Base-by-base conservation (phyloP, 1,284 basidiomycete species). In the Moesziomyces sp. region DNA sequence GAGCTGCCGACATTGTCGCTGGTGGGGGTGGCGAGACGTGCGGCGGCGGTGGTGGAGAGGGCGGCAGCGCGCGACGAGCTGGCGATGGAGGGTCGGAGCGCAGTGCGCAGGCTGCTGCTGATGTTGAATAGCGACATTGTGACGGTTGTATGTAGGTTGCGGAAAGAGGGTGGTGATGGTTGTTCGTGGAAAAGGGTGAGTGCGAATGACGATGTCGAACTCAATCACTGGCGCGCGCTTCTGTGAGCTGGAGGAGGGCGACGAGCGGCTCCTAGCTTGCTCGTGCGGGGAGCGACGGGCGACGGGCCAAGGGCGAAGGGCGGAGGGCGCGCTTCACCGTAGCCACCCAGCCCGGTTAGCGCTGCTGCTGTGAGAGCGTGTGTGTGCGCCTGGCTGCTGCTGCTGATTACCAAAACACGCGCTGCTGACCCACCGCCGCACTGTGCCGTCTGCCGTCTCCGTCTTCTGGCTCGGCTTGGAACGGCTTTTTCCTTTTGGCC, bases 21-120 rank as follows among this genome's bases (percentile, higher is more conserved):
- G 44, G 78, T 77, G 28, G 81, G 81, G 26, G 80, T 79, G 65
- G 81, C 81, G 24, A 83, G 70, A 35, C 68, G 66, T 3, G 73
- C 71, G 19, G 76, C 57, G n/a, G 68, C 75, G 40, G 75, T 69
- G 28, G 78, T 79, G 26, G 78, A 74, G 60, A 82, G 76, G 46
- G 78, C 60, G 18, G 77, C 74, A 13, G 58, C 55, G 16, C 58
- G 58, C 40, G 58, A 65, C 13, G 55, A 54, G 68, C 67, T 66
- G 28, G 62, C 59, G 35, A 65, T 46, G 34, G 60, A 56, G 21
- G 72, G 68, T 52, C 63, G 63, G 3, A 75, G 59, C 40, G 64
- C 63, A 54, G 67, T 53, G 43, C 68, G 63, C 38, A 75, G 54
- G 49, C 62, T 58, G 53, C 48, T 66, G 60, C 59, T 66, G 50